These are phyloP conservation scores for Pythium brachiatum DNA, from an alignment of 352 stramenopile genomes.

Conservation along the genomic window DNA sequence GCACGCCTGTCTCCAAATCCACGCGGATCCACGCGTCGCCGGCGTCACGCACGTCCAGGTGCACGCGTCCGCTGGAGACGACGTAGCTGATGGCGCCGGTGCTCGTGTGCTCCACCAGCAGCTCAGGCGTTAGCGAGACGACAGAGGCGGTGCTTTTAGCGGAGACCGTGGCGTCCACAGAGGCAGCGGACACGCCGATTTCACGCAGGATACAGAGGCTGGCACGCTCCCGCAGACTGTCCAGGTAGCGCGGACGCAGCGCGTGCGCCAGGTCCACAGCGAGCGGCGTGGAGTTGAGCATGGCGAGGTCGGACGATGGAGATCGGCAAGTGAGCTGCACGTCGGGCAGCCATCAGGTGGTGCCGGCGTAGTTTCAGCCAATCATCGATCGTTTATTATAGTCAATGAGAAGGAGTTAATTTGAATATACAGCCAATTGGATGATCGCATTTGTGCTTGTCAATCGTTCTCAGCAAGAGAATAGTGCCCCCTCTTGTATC, in stretches of 20 bases:
- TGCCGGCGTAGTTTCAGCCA: background rate
- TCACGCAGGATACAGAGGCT: slow-evolving; percentile 53
- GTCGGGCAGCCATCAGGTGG: background rate
- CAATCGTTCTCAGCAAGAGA: background rate
- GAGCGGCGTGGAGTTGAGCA: slow-evolving; percentile 18
- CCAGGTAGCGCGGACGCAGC: slow-evolving; percentile 60
- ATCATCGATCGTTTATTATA: background rate
- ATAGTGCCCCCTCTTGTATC: background rate
- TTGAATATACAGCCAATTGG: slow-evolving; percentile 12
- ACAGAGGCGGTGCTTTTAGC: background rate
- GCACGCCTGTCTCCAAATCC: slow-evolving; percentile 37
- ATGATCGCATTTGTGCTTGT: background rate
- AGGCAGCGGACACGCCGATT: slow-evolving; percentile 39
- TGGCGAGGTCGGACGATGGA: background rate
- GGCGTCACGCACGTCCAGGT: slow-evolving; percentile 67
- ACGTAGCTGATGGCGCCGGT: slow-evolving; percentile 31
- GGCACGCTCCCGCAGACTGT: slow-evolving; percentile 54
- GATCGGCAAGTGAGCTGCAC: slow-evolving; percentile 1
- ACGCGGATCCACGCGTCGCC: slow-evolving; percentile 69
- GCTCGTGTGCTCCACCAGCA: slow-evolving; percentile 48
- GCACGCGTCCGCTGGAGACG: slow-evolving; percentile 39
- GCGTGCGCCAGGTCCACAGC: slow-evolving; percentile 29
- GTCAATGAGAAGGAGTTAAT: background rate
- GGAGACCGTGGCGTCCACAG: background rate
- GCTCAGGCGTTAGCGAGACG: slow-evolving; percentile 23